Conservation (phyloP, 768 basidiomycete species). For the Baorangia bicolor region DNA sequence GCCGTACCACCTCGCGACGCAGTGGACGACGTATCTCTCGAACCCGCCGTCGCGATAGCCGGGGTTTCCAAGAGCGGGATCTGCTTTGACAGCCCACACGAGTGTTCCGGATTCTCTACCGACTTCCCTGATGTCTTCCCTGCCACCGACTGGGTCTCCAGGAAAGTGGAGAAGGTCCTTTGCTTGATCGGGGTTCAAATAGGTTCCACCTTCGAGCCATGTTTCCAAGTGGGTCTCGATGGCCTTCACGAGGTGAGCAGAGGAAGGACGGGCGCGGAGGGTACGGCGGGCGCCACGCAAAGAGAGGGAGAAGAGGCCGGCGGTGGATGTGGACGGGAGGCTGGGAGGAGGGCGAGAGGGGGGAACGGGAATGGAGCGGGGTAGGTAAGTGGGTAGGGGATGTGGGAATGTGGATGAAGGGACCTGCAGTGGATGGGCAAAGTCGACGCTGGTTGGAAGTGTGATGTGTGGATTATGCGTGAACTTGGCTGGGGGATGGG, state of each 20-base stretch:
- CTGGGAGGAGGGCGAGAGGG: constrained; percentile 37
- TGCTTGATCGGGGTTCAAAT: constrained; percentile 50
- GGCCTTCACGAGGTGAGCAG: constrained; percentile 62
- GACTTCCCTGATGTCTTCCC: constrained; percentile 61
- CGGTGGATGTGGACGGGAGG: constrained; percentile 58
- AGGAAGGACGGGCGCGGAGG: constrained; percentile 51
- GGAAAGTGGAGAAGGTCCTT: constrained; percentile 29
- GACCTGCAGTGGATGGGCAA: constrained; percentile 42
- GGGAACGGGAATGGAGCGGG: constrained; percentile 57
- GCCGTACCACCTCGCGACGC: constrained; percentile 76
- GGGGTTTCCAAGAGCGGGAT: background rate
- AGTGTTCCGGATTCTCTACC: constrained; percentile 63
- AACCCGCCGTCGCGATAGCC: constrained; percentile 56
- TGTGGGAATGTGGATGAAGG: constrained; percentile 66
- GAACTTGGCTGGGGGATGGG: constrained; percentile 54
- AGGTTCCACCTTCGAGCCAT: constrained; percentile 65
- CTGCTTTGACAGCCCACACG: constrained; percentile 59
- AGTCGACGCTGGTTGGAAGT: constrained; percentile 58
- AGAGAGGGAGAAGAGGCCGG: constrained; percentile 75
- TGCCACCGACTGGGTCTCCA: constrained; percentile 50
- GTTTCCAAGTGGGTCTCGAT: constrained; percentile 60
- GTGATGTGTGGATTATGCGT: constrained; percentile 71
- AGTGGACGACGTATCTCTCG: constrained; percentile 79
- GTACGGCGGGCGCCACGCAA: constrained; percentile 72
- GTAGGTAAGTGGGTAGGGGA: constrained; percentile 70